Conservation (phyloP, 768 basidiomycete species). For the Suillus sp. region DNA sequence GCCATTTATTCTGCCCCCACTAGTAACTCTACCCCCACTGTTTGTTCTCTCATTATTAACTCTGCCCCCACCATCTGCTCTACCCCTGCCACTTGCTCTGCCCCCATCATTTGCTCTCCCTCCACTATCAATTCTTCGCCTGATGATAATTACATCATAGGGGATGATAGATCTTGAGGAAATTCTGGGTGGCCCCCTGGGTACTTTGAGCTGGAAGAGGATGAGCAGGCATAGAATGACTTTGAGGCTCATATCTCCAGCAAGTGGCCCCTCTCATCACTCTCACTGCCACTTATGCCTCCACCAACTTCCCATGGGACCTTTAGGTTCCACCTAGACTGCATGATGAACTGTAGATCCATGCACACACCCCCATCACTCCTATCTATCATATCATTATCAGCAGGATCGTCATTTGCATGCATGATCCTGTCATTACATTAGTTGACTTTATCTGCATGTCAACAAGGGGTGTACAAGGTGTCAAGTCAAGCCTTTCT, state of each 20-base stretch:
- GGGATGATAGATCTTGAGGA: neutral
- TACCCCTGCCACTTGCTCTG: too few species aligned
- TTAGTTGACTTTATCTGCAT: neutral
- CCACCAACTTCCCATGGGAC: neutral
- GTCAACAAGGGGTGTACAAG: neutral
- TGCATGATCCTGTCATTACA: neutral
- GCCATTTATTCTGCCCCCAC: neutral
- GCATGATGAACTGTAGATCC: rapidly evolving
- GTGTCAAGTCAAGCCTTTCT: neutral
- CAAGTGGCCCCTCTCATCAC: neutral
- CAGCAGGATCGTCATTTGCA: neutral
- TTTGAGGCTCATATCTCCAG: neutral
- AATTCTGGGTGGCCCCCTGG: too few species aligned
- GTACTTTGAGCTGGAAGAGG: neutral
- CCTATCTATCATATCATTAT: neutral
- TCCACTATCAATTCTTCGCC: too few species aligned
- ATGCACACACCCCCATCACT: neutral
- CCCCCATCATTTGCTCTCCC: too few species aligned
- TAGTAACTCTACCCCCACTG: too few species aligned
- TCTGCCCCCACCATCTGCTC: too few species aligned
- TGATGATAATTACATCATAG: too few species aligned
- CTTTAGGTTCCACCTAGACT: neutral
- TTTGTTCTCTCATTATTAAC: too few species aligned
- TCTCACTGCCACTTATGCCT: neutral
- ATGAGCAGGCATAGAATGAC: neutral